Percentiles rank a stretch among this genome's conserved stretches.
These are phyloP conservation scores for Fusarium sp. DNA, from an alignment of 2,329 filamentous ascomycete species.

Conservation along the genomic window DNA sequence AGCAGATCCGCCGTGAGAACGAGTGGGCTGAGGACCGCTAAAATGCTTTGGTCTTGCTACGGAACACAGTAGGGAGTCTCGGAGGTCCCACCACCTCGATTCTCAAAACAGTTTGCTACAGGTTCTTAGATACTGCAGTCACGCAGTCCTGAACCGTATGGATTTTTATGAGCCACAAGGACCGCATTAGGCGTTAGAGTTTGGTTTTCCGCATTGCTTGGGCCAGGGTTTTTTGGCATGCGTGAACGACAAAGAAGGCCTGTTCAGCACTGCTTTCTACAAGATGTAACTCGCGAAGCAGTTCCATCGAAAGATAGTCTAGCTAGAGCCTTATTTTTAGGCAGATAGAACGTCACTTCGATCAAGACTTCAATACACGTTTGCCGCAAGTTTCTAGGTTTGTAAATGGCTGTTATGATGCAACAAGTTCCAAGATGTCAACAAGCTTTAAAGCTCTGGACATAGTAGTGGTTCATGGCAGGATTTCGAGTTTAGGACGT, in stretches of 20 bases:
- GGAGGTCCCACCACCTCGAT: constrained; percentile 1
- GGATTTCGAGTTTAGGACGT: background rate
- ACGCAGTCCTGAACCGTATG: constrained; percentile 8
- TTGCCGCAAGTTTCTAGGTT: background rate
- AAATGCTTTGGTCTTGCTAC: constrained; percentile 35
- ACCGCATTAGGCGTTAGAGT: constrained; percentile 43
- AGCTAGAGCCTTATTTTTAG: constrained; percentile 5
- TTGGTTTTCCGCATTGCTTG: constrained; percentile 40
- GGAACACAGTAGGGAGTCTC: constrained; percentile 5
- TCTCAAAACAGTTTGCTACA: background rate
- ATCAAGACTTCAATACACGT: constrained; percentile 16
- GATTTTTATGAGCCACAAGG: constrained; percentile 30
- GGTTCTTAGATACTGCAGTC: background rate
- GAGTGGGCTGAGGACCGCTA: constrained; percentile 90
- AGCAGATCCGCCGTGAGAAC: constrained; percentile 93
- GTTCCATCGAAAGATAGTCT: constrained; percentile 24
- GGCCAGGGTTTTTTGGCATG: constrained; percentile 36
- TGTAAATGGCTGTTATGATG: background rate
- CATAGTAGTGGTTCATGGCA: background rate
- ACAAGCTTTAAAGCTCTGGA: too few species aligned
- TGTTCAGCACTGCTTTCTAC: constrained; percentile 10
- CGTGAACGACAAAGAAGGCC: constrained; percentile 24
- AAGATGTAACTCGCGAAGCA: constrained; percentile 11
- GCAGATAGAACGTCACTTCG: constrained; percentile 7
- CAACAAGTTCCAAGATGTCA: background rate